These are phyloP conservation scores for Tuber calosporum DNA, from an alignment of 495 filamentous ascomycete species.

Conservation along the genomic window DNA sequence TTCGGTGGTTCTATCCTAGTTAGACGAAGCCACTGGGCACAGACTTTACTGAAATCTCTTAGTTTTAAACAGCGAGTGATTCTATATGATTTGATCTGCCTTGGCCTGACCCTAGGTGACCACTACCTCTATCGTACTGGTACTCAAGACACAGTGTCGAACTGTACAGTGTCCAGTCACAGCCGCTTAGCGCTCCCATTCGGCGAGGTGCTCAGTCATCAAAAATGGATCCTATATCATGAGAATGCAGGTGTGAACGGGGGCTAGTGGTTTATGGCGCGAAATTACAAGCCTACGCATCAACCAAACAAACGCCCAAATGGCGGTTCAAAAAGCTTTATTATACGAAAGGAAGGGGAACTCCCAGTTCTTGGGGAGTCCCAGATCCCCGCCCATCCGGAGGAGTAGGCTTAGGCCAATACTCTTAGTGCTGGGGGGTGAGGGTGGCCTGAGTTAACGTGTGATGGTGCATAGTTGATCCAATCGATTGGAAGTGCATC, in stretches of 20 bases:
- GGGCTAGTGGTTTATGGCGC: neutral
- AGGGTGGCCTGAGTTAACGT: neutral
- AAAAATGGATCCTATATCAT: neutral
- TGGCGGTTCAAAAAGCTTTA: slow-evolving; percentile 3
- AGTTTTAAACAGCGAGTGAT: neutral
- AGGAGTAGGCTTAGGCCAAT: slow-evolving; percentile 2
- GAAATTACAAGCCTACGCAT: neutral
- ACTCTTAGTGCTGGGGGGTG: slow-evolving; percentile 5
- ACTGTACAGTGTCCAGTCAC: no score
- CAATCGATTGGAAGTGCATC: slow-evolving; percentile 3
- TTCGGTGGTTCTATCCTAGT: neutral
- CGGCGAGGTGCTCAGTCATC: neutral
- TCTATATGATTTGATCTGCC: neutral
- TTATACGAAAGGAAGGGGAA: slow-evolving; percentile 1
- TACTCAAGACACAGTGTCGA: no score
- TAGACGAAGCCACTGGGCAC: neutral
- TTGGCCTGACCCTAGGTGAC: neutral
- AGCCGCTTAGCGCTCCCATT: neutral
- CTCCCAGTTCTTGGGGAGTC: slow-evolving; percentile 1
- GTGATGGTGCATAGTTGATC: neutral
- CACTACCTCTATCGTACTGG: neutral
- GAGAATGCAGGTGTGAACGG: neutral
- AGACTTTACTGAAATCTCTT: neutral
- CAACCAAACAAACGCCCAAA: neutral
- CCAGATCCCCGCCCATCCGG: neutral